Base-by-base conservation (phyloP, 192 early-diverging fungal genomes). In the Umbelopsis isabellina region DNA sequence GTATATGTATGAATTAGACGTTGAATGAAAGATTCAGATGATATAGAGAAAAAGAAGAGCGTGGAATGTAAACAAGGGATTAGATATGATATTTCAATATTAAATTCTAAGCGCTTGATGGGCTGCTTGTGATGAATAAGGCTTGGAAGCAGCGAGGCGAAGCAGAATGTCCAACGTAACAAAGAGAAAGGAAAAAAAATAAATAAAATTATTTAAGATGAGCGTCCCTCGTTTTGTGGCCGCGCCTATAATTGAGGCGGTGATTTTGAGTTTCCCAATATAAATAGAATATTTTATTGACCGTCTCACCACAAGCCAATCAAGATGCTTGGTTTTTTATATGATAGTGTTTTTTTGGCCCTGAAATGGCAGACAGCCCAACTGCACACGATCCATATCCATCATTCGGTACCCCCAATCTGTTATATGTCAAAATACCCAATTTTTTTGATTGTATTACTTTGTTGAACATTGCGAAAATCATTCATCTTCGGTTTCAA, bases 131-230 rank as follows among this genome's bases (percentile, higher is more conserved):
- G 46, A 48, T 13, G 20, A 53, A 30, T 16, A 20, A n/a, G 16
- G 37, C 37, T 37, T 65, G 22, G 12, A 71, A 53, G 47, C n/a
- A n/a, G 41, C 66, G 41, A 33, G 41, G 61, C 65, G 37, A 25
- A 71, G 27, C 27, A 35, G 46, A 65, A 47, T 37, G 27, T 23
- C 21, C 65, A 33, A 65, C n/a, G 58, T 65, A 65, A 65, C 21
- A 50, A 67, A 73, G 67, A n/a, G 35, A 52, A 23, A 52, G 45
- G 44, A 25, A 66, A 49, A 47, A 66, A 72, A 47, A 49, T 18
- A 22, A 58, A 35, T 35, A 16, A 35, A 61, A 35, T 41, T 41
- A 41, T 41, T 41, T 41, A 41, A 41, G 37, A 41, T 41, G 37
- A 41, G 37, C 37, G 37, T 41, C 37, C 27, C 27, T 41, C 37